phyloP scores from a whole-genome alignment of 2,329 filamentous ascomycete genomes.

The Stagonosporopsis cucurbitacearum region DNA sequence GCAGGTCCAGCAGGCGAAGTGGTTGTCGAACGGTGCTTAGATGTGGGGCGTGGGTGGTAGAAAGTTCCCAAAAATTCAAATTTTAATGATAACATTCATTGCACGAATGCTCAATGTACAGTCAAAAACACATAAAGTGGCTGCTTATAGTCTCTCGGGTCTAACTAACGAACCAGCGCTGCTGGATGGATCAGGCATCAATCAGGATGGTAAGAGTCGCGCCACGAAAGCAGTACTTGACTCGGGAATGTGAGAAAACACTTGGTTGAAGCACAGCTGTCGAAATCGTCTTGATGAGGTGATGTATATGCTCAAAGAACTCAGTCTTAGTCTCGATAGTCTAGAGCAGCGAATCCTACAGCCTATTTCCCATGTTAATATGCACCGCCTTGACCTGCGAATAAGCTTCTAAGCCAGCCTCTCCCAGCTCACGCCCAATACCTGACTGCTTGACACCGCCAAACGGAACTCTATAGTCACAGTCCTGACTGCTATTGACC shows the following conservation, averaged over 20 bases:
- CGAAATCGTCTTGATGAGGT: too few species aligned
- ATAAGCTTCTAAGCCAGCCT: slow-evolving; percentile 18
- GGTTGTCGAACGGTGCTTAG: slow-evolving; percentile 8
- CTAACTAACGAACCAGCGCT: too few species aligned
- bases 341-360: neutral
- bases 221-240: too few species aligned
- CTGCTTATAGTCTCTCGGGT: too few species aligned
- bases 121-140: too few species aligned
- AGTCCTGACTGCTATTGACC: slow-evolving; percentile 49
- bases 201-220: too few species aligned
- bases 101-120: too few species aligned
- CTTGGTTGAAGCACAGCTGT: too few species aligned
- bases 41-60: neutral
- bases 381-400: slow-evolving; percentile 22
- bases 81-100: too few species aligned
- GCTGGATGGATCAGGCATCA: too few species aligned
- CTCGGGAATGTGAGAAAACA: too few species aligned
- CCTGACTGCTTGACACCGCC: slow-evolving; percentile 62
- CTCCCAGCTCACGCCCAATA: slow-evolving; percentile 63
- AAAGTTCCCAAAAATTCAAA: too few species aligned
- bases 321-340: neutral
- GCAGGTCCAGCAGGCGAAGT: slow-evolving; percentile 9
- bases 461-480: slow-evolving; percentile 44
- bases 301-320: neutral
- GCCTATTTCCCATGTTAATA: slow-evolving; percentile 19